Base-by-base conservation (phyloP, 108 stramenopile species). In the Cylindrotheca fusiformis region DNA sequence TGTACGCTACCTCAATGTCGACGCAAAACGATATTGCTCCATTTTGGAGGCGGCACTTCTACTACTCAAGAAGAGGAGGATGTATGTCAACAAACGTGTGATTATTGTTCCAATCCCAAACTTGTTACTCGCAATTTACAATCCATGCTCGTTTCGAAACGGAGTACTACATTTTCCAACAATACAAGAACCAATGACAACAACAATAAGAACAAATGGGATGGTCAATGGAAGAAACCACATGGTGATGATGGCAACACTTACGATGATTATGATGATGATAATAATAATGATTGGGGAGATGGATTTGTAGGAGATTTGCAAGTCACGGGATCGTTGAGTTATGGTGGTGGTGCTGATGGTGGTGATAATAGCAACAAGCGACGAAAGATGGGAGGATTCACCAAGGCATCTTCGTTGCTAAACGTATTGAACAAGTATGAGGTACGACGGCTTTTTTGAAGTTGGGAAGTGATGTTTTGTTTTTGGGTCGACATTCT, bases 41-140 rank as follows among this genome's bases (percentile, higher is more conserved):
- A 89, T 57, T 94, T 94, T 73, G 93, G 88, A 28, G 93, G 87
- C 41, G 59, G 68, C 2, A n/a, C 33, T 2, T 75, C 80, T 41
- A 71, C 32, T 2, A 61, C 81, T 2, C 31, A 62, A 2, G n/a
- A n/a, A n/a, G 36, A 41, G 6, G 36, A 10, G 6, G 36, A 10
- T 14, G 14, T 10, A 14, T 94, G 90, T 59, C 52, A 72, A 20
- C 76, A 77, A 49, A 86, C 84, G 8, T 94, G 93, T 58, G 93
- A 94, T 57, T 87, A 60, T 49, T 94, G 93, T 61, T 20, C 22
- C 0, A 63, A 89, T 74, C 88, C 86, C 0, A 32, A 55, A 32
- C 76, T 77, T 52, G 70, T 81, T 2, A 67, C 85, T 58, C 44
- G 63, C 23, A 57, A 36, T 1, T 83, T 83, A 23, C 63, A 68